Conservation (phyloP, 2,329 filamentous ascomycete genomes). For the Trichoderma brevicompactum region DNA sequence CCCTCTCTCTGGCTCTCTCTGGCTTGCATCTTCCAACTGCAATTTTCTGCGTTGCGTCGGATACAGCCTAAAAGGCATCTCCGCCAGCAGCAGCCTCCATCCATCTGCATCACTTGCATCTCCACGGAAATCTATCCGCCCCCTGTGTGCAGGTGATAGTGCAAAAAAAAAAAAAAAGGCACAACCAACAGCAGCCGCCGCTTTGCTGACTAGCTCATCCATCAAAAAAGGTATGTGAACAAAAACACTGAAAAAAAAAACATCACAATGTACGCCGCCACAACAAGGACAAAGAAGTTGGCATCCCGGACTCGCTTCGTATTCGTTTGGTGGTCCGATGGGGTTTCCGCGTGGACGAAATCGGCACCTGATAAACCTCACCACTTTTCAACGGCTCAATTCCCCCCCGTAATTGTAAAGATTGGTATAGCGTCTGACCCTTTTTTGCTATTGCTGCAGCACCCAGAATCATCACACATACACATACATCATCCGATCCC, state of each 20-base stretch:
- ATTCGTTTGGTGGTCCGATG: neutral
- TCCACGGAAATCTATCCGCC: slow-evolving; percentile 1
- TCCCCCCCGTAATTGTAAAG: too few species aligned
- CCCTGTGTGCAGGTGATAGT: slow-evolving; percentile 4
- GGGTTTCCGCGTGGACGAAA: neutral
- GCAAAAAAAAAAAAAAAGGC: neutral
- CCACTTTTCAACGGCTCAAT: neutral
- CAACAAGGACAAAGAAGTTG: neutral
- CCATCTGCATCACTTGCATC: slow-evolving; percentile 13
- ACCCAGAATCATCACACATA: neutral
- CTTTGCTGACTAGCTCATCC: too few species aligned
- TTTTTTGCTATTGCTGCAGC: neutral
- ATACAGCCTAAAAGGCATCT: slow-evolving; percentile 9
- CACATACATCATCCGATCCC: slow-evolving; percentile 10
- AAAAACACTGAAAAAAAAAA: neutral
- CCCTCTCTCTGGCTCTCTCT: neutral
- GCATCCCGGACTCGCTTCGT: neutral
- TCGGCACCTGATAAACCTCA: neutral
- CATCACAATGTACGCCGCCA: neutral
- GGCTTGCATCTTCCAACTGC: neutral
- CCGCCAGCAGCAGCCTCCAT: slow-evolving; percentile 13
- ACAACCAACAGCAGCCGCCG: neutral
- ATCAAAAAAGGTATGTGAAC: slow-evolving; percentile 2
- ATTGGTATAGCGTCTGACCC: neutral
- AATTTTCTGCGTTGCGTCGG: neutral